Conservation (phyloP, 768 basidiomycete species). For the Myochromella boudieri region DNA sequence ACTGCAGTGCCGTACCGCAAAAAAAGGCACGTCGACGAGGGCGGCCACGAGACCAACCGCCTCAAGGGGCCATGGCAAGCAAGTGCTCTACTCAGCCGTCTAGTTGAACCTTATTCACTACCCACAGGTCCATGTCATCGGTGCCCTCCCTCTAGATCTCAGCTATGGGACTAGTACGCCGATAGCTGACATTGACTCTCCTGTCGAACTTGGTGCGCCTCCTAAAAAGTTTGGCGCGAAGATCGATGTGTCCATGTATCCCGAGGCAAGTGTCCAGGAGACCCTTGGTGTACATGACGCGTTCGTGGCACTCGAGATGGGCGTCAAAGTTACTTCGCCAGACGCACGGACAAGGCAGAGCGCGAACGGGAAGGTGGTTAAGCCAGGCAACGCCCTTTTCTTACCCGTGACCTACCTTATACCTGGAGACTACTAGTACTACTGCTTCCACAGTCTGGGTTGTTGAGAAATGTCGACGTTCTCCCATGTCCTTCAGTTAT, state of each 20-base stretch:
- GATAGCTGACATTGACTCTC: slow-evolving; percentile 7
- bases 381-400: slow-evolving; percentile 83
- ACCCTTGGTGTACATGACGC: slow-evolving; percentile 65
- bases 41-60: slow-evolving; percentile 78
- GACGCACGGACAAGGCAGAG: slow-evolving; percentile 27
- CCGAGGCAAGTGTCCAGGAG: slow-evolving; percentile 51
- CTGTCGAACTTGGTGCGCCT: slow-evolving; percentile 24
- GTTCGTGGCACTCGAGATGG: slow-evolving; percentile 73
- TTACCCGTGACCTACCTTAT: slow-evolving; percentile 97
- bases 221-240: slow-evolving; percentile 62
- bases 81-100: neutral
- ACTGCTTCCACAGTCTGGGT: slow-evolving; percentile 99
- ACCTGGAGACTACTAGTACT: slow-evolving; percentile 97
- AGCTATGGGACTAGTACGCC: slow-evolving; percentile 35
- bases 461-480: slow-evolving; percentile 92
- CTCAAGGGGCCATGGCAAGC: slow-evolving; percentile 93
- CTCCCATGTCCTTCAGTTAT: neutral
- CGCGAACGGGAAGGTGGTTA: slow-evolving; percentile 47
- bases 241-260: slow-evolving; percentile 70
- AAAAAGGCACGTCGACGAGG: slow-evolving; percentile 68
- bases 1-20: slow-evolving; percentile 75
- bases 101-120: neutral
- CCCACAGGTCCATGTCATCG: slow-evolving; percentile 88
- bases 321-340: slow-evolving; percentile 44
- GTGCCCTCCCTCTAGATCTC: slow-evolving; percentile 75